Percentiles rank a stretch among this genome's conserved stretches.
phyloP scores from a whole-genome alignment of 2,329 filamentous ascomycete genomes.

The Elsinoe batatas region DNA sequence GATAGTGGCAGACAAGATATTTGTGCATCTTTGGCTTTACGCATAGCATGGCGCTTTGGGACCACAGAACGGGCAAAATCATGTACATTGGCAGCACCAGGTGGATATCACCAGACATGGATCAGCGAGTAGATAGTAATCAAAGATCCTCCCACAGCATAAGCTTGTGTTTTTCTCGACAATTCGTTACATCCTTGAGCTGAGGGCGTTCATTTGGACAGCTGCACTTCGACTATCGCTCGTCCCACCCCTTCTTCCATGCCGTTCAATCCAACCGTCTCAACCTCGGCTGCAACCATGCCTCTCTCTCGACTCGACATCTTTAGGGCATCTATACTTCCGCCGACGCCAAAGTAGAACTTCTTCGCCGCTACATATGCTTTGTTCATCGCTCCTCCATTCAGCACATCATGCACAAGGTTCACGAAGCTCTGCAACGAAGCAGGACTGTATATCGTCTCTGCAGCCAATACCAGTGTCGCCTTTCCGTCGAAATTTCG shows the following conservation, averaged over 20 bases:
- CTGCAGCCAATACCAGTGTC: conserved; percentile 57
- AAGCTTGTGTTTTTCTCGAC: too few relatives aligned
- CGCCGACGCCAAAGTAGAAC: conserved; percentile 76
- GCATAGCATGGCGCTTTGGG: conserved; percentile 4
- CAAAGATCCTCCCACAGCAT: neutral
- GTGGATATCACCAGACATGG: neutral
- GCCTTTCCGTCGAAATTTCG: conserved; percentile 29
- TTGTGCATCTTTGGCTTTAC: neutral
- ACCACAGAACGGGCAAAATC: neutral
- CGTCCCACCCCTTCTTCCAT: conserved; percentile 37
- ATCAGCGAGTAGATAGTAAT: neutral
- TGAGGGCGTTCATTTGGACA: neutral
- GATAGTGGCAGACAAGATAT: neutral
- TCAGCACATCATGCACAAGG: conserved; percentile 51
- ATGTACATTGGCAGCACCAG: neutral
- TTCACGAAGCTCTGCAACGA: conserved; percentile 60
- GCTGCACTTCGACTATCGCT: conserved; percentile 38
- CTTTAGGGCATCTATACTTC: conserved; percentile 66
- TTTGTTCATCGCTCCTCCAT: conserved; percentile 43
- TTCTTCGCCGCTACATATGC: conserved; percentile 67
- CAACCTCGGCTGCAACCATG: conserved; percentile 39
- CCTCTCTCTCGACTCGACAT: conserved; percentile 33
- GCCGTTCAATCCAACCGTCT: conserved; percentile 36
- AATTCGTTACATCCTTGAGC: too few relatives aligned
- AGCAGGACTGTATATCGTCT: conserved; percentile 74